A percentile compares a stretch with the other conserved stretches of the same genome.
Conservation (phyloP, 2,329 filamentous ascomycete species). For the Pseudogymnoascus sp. region DNA sequence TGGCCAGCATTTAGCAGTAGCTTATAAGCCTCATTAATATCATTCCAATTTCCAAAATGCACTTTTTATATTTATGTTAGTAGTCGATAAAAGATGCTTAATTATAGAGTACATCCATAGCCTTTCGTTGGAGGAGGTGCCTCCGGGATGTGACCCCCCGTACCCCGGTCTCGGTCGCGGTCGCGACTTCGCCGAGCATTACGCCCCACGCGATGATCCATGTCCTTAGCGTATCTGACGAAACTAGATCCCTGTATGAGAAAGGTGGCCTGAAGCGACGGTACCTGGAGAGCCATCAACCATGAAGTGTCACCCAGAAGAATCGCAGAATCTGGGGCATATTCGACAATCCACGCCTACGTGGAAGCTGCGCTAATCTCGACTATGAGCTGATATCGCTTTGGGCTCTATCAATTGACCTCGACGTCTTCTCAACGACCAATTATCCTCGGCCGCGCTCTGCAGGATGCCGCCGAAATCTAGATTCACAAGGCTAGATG, state of each 20-base stretch:
- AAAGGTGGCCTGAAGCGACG: constrained; percentile 6
- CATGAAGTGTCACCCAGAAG: background rate
- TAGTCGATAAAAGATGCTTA: background rate
- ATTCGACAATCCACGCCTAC: constrained; percentile 5
- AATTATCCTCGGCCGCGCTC: background rate
- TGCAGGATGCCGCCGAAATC: constrained; percentile 77
- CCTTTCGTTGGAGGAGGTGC: background rate
- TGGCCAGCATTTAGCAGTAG: background rate
- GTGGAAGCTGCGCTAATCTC: background rate
- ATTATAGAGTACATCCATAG: background rate
- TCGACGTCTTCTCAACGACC: background rate
- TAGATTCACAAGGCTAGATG: constrained; percentile 91
- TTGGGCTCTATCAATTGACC: background rate
- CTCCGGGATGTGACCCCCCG: background rate
- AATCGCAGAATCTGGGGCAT: background rate
- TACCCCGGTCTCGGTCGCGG: background rate
- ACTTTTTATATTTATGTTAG: background rate
- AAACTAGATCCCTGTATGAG: constrained; percentile 1
- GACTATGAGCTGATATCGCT: constrained; percentile 5
- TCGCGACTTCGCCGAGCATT: background rate
- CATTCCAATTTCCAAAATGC: constrained; percentile 1
- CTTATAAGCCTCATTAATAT: constrained; percentile 3
- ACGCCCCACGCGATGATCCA: background rate
- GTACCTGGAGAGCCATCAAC: background rate
- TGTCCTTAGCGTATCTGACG: constrained; percentile 5